A percentile compares a stretch with the other conserved stretches of the same genome.
phyloP scores from a whole-genome alignment of 805 yeast genomes.

The Starmerella etchellsii region DNA sequence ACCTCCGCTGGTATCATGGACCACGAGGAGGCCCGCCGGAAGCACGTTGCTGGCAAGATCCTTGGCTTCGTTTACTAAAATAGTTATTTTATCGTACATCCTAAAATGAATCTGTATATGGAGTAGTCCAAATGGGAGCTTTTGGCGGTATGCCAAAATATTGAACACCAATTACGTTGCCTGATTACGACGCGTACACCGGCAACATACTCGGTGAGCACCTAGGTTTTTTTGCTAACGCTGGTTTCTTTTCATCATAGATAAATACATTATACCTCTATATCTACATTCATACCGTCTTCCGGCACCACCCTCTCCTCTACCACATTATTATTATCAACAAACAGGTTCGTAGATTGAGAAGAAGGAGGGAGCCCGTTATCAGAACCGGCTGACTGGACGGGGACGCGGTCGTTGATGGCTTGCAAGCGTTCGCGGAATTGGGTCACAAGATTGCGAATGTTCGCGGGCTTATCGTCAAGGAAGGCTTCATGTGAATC shows the following conservation, averaged over 20 bases:
- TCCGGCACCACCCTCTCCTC: too few species aligned
- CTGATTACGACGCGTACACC: too few species aligned
- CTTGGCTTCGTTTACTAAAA: conserved; percentile 90
- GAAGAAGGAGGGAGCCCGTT: too few species aligned
- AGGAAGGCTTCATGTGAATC: not conserved
- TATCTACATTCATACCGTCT: not conserved
- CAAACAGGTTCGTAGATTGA: too few species aligned
- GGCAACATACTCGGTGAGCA: too few species aligned
- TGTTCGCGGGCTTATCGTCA: not conserved
- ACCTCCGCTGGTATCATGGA: conserved; percentile 99
- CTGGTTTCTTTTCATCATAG: too few species aligned
- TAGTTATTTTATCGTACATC: not conserved
- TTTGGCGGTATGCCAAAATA: not conserved
- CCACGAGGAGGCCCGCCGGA: conserved; percentile 99
- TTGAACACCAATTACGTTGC: not conserved
- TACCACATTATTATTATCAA: too few species aligned
- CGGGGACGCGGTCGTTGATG: too few species aligned
- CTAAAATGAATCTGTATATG: too few species aligned
- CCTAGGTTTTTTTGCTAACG: too few species aligned
- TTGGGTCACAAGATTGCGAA: not conserved
- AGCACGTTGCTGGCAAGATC: conserved; percentile 98
- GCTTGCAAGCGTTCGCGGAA: not conserved
- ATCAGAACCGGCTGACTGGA: too few species aligned
- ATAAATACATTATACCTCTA: not conserved
- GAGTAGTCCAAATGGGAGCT: not conserved